Evolutionary conservation across 1,284 basidiomycete species (phyloP), one percentile per base, ranked within the genome.

Genomic region (Grifola frondosa): DNA sequence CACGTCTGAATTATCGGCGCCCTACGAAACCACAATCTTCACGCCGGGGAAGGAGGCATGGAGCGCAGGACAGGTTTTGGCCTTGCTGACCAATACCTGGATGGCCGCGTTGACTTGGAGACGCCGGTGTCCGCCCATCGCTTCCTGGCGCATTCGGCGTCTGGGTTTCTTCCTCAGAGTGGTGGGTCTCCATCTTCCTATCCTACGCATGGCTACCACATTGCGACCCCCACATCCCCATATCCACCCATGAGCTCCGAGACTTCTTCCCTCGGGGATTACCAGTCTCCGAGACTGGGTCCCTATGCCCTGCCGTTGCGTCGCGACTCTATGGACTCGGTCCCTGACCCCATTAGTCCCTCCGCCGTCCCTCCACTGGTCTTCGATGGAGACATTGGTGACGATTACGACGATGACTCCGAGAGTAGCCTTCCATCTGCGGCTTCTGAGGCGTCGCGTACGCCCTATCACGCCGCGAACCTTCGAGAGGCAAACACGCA

Each of bases 351-450:
- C n/a, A 56, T 58, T 28, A 64, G 59, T 49, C 62, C 62, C 11
- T 57, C 58, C 9, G 50, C 58, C 15, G 62, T 64, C 23, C 62
- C 62, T 1, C 54, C 56, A 19, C 57, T 64, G 30, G 56, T 64
- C 25, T 64, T 59, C 42, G 62, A 64, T 48, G 58, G 43, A n/a
- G 57, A 59, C 21, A 39, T 34, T 4, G 52, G 49, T 11, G 56
- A 56, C 30, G 60, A 62, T 30, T 59, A 58, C 47, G 62, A 64
- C 49, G 59, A 62, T 42, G 62, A 61, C 46, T 59, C 57, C 36
- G 60, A 64, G 46, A 56, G 58, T 46, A 59, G 57, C 45, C 57
- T 60, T 10, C 59, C 60, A 2, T 59, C 57, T 10, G 60, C 62
- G 22, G 50, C 54, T 19, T 61, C 58, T n/a, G 62, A 64, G 35